Evolutionary conservation across 768 basidiomycete species (phyloP).

Genomic region (Rhizopogon vinicolor): DNA sequence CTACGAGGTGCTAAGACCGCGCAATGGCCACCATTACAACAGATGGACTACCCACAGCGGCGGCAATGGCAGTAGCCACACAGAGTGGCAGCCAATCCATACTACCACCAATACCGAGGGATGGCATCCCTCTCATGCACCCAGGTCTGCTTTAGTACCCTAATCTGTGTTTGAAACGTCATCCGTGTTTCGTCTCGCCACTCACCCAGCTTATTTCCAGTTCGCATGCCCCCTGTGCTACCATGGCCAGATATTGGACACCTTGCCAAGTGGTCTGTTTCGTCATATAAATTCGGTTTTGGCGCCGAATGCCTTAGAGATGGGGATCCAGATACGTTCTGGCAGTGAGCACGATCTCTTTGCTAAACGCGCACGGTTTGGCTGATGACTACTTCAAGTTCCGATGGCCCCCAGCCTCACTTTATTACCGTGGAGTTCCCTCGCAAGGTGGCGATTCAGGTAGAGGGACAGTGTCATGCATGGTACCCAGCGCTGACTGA

Average conservation of each 20-base stretch:
- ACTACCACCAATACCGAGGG: slow-evolving; percentile 19
- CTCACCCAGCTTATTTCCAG: slow-evolving; percentile 4
- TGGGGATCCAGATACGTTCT: slow-evolving; percentile 87
- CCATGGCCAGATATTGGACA: slow-evolving; percentile 84
- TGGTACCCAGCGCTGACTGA: neutral
- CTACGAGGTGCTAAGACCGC: too few relatives aligned
- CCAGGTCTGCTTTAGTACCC: slow-evolving; percentile 22
- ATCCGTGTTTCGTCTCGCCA: neutral
- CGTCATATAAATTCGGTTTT: slow-evolving; percentile 94
- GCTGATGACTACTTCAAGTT: slow-evolving; percentile 36
- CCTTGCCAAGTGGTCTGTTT: slow-evolving; percentile 93
- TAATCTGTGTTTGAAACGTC: neutral
- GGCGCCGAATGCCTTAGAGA: slow-evolving; percentile 91
- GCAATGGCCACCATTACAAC: neutral
- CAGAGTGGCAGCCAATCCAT: neutral
- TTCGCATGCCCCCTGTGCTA: slow-evolving; percentile 44
- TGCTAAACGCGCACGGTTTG: neutral
- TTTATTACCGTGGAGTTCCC: slow-evolving; percentile 93
- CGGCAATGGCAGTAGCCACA: neutral
- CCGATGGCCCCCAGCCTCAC: slow-evolving; percentile 96
- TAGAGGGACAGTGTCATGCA: slow-evolving; percentile 24
- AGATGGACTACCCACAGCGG: neutral
- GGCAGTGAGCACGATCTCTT: slow-evolving; percentile 72
- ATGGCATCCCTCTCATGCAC: slow-evolving; percentile 36
- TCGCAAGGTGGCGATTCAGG: slow-evolving; percentile 84